Evolutionary conservation across 129 eudicot genomes (phyloP), one percentile per base, ranked within the genome.

Genomic region (Flaveria trinervia): DNA sequence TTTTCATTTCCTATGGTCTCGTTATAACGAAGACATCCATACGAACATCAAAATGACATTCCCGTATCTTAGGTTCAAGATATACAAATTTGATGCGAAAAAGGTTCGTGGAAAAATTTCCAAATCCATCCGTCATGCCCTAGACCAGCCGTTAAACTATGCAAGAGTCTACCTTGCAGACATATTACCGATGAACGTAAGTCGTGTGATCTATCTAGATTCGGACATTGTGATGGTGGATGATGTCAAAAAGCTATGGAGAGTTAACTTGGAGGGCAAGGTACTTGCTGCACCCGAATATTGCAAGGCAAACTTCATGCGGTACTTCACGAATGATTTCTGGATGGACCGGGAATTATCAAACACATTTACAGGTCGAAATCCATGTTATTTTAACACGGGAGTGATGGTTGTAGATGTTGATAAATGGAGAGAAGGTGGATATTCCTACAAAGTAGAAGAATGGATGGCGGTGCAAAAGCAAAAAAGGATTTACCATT

Each of bases 381-480:
- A 68, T 0, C 83, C 83, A 3, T 86, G 87, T 55, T 86, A 86
- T 77, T 85, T 85, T 30, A 85, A 85, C 77, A 85, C 89, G 0
- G 89, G 89, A 4, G 86, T 85, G 51, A 85, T 86, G 86, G 87
- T 86, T 43, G 75, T 86, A 48, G 87, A 86, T 73, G 61, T 83
- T 20, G 39, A 68, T 55, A 86, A 83, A 48, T 86, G 89, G 89
- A 80, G 89, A 12, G 77, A 79, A 36, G 85, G 87, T 3, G 76
- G 69, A 50, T 86, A 79, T 69, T 79, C 87, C 6, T 78, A 77
- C 48, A 83, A 76, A 68, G 85, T 86, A 45, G 89, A 86, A 73
- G 78, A 83, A 57, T 86, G 89, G 89, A 86, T 86, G 89, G 73
- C 65, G 26, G 84, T 86, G 46, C 89, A 86, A 70, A 86, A 83